Conservation (phyloP, 163 green algal species). For the Scenedesmus sp. region DNA sequence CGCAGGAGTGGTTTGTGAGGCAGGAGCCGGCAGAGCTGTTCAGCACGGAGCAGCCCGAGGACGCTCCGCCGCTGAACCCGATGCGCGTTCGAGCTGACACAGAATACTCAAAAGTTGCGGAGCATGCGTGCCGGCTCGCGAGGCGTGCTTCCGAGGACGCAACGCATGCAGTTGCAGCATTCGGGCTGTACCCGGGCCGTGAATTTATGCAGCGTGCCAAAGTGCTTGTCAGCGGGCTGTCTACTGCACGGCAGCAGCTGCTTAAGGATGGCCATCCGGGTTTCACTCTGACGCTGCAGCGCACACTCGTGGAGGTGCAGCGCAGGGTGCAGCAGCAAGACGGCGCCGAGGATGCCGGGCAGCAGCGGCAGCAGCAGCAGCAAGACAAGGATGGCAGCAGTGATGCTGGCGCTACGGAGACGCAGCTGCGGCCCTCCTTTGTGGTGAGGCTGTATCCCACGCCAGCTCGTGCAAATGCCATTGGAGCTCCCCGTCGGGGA, state of each 20-base stretch:
- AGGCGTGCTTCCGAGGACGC: not conserved
- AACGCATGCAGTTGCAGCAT: not conserved
- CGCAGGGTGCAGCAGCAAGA: not conserved
- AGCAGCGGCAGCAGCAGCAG: not conserved
- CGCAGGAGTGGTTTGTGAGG: not conserved
- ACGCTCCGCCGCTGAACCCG: not conserved
- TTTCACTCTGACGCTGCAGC: not conserved
- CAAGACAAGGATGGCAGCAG: not conserved
- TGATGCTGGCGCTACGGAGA: not conserved
- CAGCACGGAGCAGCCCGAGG: not conserved
- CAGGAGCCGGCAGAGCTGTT: not conserved
- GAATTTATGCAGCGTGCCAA: not conserved
- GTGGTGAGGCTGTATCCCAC: not conserved
- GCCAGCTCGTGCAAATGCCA: not conserved
- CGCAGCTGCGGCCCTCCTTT: not conserved
- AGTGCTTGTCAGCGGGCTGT: not conserved
- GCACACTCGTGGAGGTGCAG: not conserved
- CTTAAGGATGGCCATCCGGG: not conserved
- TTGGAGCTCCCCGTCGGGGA: not conserved
- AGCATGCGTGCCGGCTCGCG: not conserved
- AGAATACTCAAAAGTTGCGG: not conserved
- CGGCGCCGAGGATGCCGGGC: not conserved
- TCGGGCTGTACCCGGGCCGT: not conserved
- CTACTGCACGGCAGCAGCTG: not conserved
- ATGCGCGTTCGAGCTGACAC: not conserved